phyloP scores from a whole-genome alignment of 2,329 filamentous ascomycete species.

The Biscogniauxia mediterranea region DNA sequence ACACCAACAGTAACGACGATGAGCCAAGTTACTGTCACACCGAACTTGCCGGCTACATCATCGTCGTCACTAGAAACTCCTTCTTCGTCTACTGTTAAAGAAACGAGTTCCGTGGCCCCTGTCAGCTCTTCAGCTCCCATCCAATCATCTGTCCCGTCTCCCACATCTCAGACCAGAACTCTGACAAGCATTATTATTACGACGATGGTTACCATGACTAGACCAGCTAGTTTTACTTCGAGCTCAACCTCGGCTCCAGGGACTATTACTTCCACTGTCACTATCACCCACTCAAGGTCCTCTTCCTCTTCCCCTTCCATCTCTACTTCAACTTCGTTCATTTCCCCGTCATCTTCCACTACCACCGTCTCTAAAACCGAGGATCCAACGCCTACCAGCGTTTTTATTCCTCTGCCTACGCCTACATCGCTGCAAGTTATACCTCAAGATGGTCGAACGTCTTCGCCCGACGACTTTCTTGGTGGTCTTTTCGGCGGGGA shows the following conservation, averaged over 20 bases:
- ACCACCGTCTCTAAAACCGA: background rate
- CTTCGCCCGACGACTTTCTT: background rate
- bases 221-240: conserved; percentile 10
- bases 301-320: background rate
- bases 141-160: background rate
- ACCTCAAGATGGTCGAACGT: background rate
- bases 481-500: background rate
- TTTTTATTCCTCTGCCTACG: conserved; percentile 1
- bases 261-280: conserved; percentile 8
- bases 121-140: background rate
- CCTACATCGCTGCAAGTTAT: background rate
- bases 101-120: background rate
- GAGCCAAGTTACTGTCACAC: conserved; percentile 19
- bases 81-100: background rate
- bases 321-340: conserved; percentile 1
- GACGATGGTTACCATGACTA: conserved; percentile 21
- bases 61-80: background rate
- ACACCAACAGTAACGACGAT: conserved; percentile 5
- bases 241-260: conserved; percentile 12
- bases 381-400: background rate
- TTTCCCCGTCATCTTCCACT: conserved; percentile 2
- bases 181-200: conserved; percentile 14
- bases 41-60: conserved; percentile 9
- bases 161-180: conserved; percentile 1
- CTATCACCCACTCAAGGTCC: conserved; percentile 13